Percentiles rank a stretch among this genome's conserved stretches.
These are phyloP conservation scores for Colletotrichum acutatum DNA, from an alignment of 2,329 filamentous ascomycete species.

Conservation along the genomic window DNA sequence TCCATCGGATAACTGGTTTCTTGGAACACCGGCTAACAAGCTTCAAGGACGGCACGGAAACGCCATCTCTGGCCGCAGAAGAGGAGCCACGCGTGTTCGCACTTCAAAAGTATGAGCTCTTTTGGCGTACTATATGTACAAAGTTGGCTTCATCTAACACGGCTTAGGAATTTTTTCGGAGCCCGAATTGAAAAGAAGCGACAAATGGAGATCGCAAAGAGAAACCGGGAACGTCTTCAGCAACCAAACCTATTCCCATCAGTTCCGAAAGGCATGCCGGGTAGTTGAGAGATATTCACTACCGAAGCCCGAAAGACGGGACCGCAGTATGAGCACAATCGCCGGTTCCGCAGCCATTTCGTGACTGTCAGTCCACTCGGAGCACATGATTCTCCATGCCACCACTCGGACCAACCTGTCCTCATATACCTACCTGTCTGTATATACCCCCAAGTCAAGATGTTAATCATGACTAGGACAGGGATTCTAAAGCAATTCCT, in stretches of 20 bases:
- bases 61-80: slow-evolving; percentile 56
- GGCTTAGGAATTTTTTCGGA: slow-evolving; percentile 78
- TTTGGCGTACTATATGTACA: background rate
- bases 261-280: slow-evolving; percentile 74
- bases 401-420: background rate
- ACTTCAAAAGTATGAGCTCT: slow-evolving; percentile 31
- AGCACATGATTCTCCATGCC: background rate
- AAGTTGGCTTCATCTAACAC: background rate
- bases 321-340: background rate
- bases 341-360: background rate
- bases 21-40: slow-evolving; percentile 40
- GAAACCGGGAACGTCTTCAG: slow-evolving; percentile 82
- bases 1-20: background rate
- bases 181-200: slow-evolving; percentile 83
- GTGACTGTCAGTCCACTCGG: background rate
- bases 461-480: background rate
- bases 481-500: background rate
- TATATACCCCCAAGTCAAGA: background rate
- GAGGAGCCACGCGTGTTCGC: slow-evolving; percentile 85
- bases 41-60: slow-evolving; percentile 54
- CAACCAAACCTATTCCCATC: slow-evolving; percentile 86
- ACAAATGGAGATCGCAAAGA: slow-evolving; percentile 81
- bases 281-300: slow-evolving; percentile 37
- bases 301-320: background rate
- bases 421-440: background rate